phyloP scores from a whole-genome alignment of 176 grass and related monocot species.

The Avena atlantica region DNA sequence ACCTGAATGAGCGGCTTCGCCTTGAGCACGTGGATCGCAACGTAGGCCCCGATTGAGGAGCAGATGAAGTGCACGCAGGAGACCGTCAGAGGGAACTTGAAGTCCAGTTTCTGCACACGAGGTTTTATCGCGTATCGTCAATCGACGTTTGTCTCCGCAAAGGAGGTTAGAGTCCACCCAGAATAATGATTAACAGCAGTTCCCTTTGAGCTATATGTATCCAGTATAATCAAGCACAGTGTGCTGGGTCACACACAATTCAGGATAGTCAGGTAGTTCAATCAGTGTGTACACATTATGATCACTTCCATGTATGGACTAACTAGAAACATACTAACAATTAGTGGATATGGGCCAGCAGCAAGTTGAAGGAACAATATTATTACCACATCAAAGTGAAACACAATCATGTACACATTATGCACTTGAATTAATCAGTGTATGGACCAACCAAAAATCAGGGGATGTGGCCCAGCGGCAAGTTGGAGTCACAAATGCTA shows the following conservation, averaged over 20 bases:
- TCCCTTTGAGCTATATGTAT: neutral
- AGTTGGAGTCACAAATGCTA: neutral
- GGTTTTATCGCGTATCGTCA: neutral
- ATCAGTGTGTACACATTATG: neutral
- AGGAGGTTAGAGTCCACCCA: neutral
- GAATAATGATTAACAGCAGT: neutral
- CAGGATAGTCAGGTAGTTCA: neutral
- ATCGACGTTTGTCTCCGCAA: neutral
- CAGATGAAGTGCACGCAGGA: constrained; percentile 98
- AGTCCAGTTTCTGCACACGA: constrained; percentile 84
- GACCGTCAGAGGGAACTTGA: constrained; percentile 95
- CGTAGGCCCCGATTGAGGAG: constrained; percentile 85
- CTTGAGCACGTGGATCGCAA: constrained; percentile 80
- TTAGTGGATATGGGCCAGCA: neutral
- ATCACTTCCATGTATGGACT: neutral
- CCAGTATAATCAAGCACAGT: neutral
- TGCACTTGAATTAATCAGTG: neutral
- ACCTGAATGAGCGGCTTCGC: constrained; percentile 86
- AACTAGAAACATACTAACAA: neutral
- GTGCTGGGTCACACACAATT: neutral
- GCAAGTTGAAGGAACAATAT: neutral
- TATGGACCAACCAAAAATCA: neutral
- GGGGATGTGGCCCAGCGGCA: neutral
- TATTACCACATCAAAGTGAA: neutral
- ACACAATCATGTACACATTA: neutral